Evolutionary conservation across 2,329 filamentous ascomycete genomes (phyloP), one percentile per base, ranked within the genome.

Genomic region (Huntiella decipiens): DNA sequence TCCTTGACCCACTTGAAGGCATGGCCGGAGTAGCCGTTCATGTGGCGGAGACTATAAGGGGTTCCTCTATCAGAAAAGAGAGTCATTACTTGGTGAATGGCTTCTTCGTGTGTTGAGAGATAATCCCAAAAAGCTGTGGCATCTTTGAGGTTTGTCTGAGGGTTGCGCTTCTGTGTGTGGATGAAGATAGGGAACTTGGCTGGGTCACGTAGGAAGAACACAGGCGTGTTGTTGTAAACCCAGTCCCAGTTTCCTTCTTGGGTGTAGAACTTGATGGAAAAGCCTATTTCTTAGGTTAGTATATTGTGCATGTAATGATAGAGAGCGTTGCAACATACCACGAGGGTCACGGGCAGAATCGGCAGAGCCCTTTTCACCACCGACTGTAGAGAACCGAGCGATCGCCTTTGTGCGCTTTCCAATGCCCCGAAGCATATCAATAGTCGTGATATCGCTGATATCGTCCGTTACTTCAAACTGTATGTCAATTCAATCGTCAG

Each of bases 151-250:
- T 84, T 79, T 33, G 77, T 83, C 52, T 75, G 69, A 1, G 80
- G 80, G 60, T 85, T 70, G 42, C 79, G 71, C 68, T 85, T 85
- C 61, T 86, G 81, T 3, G 79, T 81, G 63, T 82, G 79, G 51
- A 83, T 83, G 60, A 84, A 79, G 56, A 77, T 63, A 33, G 79
- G 79, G 62, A 83, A 85, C 58, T 84, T 83, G 55, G 71, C 69
- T 2, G 80, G 78, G 53, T 85, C 81, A 38, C 80, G 70, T 17
- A 85, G 55, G 66, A 86, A 85, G 67, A 86, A 86, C 19, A 84
- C 68, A 1, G 80, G 80, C 0, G 78, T 84, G 62, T 85, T 84
- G 64, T 82, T 82, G 58, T 73, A 78, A 17, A 83, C 78, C 67
- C 77, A 75, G 57, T 84, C 79, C 71, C 73, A 82, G 57, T 64